Evolutionary conservation across 108 stramenopile genomes (phyloP).

Genomic region (Skeletonema costatum): DNA sequence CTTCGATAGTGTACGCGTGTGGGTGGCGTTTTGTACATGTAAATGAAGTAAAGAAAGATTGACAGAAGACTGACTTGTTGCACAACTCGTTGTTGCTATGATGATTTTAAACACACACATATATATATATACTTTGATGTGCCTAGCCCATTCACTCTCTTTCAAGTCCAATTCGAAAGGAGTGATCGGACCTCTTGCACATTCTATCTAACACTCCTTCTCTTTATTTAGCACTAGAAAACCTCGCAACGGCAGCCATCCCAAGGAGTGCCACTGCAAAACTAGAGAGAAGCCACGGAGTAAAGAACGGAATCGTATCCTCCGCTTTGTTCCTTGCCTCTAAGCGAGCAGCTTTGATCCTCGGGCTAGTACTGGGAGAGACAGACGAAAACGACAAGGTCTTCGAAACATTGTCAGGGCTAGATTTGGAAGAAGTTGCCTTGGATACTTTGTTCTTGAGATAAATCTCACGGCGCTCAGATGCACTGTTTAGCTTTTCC

Average conservation of each 20-base stretch:
- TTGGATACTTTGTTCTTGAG: slow-evolving; percentile 16
- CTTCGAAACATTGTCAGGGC: neutral
- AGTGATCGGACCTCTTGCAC: neutral
- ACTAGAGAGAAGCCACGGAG: neutral
- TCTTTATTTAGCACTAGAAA: neutral
- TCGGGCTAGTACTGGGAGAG: slow-evolving; percentile 5
- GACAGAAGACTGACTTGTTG: too few species aligned
- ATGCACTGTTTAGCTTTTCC: slow-evolving; percentile 14
- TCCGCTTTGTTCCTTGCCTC: neutral
- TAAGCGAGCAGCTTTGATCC: slow-evolving; percentile 23
- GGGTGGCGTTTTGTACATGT: too few species aligned
- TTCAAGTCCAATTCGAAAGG: neutral
- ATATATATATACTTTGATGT: too few species aligned
- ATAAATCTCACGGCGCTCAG: slow-evolving; percentile 18
- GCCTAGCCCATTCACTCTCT: neutral
- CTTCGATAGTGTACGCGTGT: too few species aligned
- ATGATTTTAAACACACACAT: too few species aligned
- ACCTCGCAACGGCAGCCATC: neutral
- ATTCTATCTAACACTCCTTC: neutral
- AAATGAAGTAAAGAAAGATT: too few species aligned
- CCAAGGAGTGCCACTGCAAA: neutral
- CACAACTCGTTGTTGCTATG: too few species aligned
- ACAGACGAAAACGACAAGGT: slow-evolving; percentile 19
- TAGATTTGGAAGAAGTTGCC: slow-evolving; percentile 4
- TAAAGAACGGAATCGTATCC: neutral